Percentiles rank a stretch among this genome's conserved stretches.
Evolutionary conservation across 2,329 filamentous ascomycete genomes (phyloP).

Genomic region (Nigrospora osmanthi): DNA sequence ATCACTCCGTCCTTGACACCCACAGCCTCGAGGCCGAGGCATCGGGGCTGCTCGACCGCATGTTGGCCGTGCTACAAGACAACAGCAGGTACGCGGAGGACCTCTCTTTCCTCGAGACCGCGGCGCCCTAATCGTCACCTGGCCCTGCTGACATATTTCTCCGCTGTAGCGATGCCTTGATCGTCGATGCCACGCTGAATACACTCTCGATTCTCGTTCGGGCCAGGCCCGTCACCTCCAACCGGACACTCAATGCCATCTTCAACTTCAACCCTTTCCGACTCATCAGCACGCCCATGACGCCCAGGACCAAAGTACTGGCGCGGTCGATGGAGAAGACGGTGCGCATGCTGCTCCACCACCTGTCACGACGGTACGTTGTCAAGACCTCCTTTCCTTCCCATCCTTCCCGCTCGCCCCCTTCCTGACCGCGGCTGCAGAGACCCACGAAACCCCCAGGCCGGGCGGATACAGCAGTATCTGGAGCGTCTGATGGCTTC

Average conservation of each 20-base stretch:
- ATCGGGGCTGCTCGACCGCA: slow-evolving; percentile 79
- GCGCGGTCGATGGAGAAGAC: slow-evolving; percentile 95
- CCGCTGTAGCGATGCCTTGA: slow-evolving; percentile 63
- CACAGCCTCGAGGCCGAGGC: slow-evolving; percentile 87
- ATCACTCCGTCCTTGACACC: slow-evolving; percentile 72
- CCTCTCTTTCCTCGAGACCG: not conserved
- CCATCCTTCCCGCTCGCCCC: slow-evolving; percentile 10
- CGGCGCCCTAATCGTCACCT: slow-evolving; percentile 2
- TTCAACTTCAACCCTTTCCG: slow-evolving; percentile 89
- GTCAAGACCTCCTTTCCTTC: not conserved
- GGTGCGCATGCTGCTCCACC: slow-evolving; percentile 72
- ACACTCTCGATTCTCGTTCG: slow-evolving; percentile 77
- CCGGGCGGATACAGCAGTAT: slow-evolving; percentile 76
- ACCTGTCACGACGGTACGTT: slow-evolving; percentile 68
- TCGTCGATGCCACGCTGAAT: slow-evolving; percentile 89
- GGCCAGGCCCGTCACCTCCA: slow-evolving; percentile 70
- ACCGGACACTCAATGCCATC: slow-evolving; percentile 77
- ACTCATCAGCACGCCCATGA: slow-evolving; percentile 69
- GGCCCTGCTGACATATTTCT: not conserved
- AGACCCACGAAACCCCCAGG: slow-evolving; percentile 71
- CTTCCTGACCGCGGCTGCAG: slow-evolving; percentile 30
- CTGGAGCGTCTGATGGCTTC: slow-evolving; percentile 75
- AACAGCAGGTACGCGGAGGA: slow-evolving; percentile 60
- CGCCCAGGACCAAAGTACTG: slow-evolving; percentile 70
- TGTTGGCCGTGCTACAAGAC: slow-evolving; percentile 80